phyloP scores from a whole-genome alignment of 2,329 filamentous ascomycete species.

The Cordyceps farinosa region DNA sequence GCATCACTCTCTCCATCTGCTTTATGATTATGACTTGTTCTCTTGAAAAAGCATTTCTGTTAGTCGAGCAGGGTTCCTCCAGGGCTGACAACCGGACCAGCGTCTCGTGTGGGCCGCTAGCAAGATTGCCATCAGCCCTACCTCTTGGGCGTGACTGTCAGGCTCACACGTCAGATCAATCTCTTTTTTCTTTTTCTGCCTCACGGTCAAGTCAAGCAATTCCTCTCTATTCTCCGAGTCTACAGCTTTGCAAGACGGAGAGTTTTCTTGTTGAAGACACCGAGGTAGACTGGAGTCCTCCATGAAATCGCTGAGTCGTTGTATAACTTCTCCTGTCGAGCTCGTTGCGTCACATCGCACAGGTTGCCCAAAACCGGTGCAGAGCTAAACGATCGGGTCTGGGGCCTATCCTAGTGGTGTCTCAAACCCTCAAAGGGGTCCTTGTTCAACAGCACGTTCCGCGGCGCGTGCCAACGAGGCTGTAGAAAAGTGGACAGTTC shows the following conservation, averaged over 20 bases:
- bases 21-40: too few relatives aligned
- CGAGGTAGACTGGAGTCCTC: neutral
- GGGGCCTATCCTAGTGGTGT: neutral
- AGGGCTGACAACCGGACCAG: neutral
- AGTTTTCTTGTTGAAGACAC: neutral
- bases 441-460: neutral
- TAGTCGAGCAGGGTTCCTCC: neutral
- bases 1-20: too few relatives aligned
- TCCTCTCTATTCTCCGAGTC: too few relatives aligned
- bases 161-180: neutral
- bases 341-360: neutral
- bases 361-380: neutral
- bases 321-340: neutral
- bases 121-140: conserved; percentile 7
- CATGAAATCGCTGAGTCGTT: too few relatives aligned
- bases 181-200: neutral
- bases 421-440: neutral
- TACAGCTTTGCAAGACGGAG: neutral
- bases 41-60: too few relatives aligned
- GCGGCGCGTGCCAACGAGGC: neutral
- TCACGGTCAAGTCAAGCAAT: neutral
- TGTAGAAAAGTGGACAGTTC: neutral
- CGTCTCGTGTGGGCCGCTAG: neutral
- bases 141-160: neutral
- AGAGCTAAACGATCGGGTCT: neutral